A percentile compares a stretch with the other conserved stretches of the same genome.
phyloP scores from a whole-genome alignment of 345 rosid genomes.

The Aethionema arabicum region DNA sequence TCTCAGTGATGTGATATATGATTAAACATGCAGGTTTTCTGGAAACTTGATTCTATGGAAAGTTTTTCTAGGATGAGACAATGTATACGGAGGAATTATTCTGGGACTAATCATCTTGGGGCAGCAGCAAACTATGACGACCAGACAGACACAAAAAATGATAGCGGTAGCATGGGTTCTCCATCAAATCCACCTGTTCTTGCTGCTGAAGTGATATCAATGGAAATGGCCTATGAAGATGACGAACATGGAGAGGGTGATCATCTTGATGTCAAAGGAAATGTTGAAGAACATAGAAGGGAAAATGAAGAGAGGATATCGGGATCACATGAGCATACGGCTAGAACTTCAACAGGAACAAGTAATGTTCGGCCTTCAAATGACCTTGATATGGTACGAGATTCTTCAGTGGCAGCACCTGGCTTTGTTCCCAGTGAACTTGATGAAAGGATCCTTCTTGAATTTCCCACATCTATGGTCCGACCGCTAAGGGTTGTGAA shows the following conservation, averaged over 20 bases:
- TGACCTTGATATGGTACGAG: conserved; percentile 51
- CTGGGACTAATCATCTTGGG: conserved; percentile 84
- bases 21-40: conserved; percentile 62
- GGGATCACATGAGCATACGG: conserved; percentile 50
- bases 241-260: conserved; percentile 74
- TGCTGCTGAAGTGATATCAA: conserved; percentile 81
- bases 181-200: conserved; percentile 69
- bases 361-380: conserved; percentile 48
- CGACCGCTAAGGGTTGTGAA: conserved; percentile 75
- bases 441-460: conserved; percentile 90
- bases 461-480: conserved; percentile 93
- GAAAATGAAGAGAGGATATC: conserved; percentile 48
- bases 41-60: conserved; percentile 97
- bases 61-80: conserved; percentile 95
- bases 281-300: conserved; percentile 43
- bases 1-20: conserved; percentile 18
- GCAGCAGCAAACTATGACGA: conserved; percentile 91
- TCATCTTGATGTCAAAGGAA: conserved; percentile 48
- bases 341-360: conserved; percentile 49
- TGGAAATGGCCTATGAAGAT: conserved; percentile 70
- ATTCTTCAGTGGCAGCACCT: conserved; percentile 61
- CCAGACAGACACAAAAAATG: conserved; percentile 45
- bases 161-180: conserved; percentile 48
- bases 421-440: conserved; percentile 89
- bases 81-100: conserved; percentile 77